These are phyloP conservation scores for Yamadazyma conglobata DNA, from an alignment of 1,139 yeast species.

Conservation along the genomic window DNA sequence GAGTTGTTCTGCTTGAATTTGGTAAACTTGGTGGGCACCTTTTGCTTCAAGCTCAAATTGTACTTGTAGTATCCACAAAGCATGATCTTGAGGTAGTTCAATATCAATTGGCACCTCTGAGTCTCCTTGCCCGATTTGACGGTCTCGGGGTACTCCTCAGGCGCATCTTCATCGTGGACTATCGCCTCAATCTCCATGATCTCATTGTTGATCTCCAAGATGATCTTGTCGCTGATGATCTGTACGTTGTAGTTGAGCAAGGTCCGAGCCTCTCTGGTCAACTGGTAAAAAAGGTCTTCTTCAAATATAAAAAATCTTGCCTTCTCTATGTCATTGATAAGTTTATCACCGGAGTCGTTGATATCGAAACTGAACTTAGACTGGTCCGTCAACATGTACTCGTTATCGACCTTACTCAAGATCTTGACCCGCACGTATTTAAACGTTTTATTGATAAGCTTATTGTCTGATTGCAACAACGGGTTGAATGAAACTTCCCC, in stretches of 20 bases:
- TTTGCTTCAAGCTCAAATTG: slow-evolving; percentile 45
- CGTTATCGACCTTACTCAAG: slow-evolving; percentile 51
- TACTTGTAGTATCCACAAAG: slow-evolving; percentile 57
- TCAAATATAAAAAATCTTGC: slow-evolving; percentile 78
- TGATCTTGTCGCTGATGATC: slow-evolving; percentile 61
- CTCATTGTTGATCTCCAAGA: slow-evolving; percentile 65
- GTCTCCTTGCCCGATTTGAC: slow-evolving; percentile 32
- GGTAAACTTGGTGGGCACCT: slow-evolving; percentile 47
- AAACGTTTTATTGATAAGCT: slow-evolving; percentile 25
- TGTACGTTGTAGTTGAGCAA: slow-evolving; percentile 72
- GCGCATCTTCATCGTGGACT: slow-evolving; percentile 40
- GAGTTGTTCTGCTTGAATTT: slow-evolving; percentile 49
- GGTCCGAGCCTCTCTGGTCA: slow-evolving; percentile 71
- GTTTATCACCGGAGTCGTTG: slow-evolving; percentile 32
- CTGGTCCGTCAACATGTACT: slow-evolving; percentile 48
- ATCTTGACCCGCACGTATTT: slow-evolving; percentile 53
- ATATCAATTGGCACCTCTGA: slow-evolving; percentile 50
- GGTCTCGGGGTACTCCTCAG: slow-evolving; percentile 37
- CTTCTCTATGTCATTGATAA: slow-evolving; percentile 51
- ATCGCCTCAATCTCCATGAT: slow-evolving; percentile 68
- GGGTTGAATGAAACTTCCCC: slow-evolving; percentile 39
- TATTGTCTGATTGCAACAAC: slow-evolving; percentile 17
- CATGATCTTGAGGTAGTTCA: slow-evolving; percentile 53
- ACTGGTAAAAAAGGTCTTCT: slow-evolving; percentile 71
- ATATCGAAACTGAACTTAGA: slow-evolving; percentile 26